Conservation (phyloP, 805 yeast species). For the Zygotorulaspora florentina region DNA sequence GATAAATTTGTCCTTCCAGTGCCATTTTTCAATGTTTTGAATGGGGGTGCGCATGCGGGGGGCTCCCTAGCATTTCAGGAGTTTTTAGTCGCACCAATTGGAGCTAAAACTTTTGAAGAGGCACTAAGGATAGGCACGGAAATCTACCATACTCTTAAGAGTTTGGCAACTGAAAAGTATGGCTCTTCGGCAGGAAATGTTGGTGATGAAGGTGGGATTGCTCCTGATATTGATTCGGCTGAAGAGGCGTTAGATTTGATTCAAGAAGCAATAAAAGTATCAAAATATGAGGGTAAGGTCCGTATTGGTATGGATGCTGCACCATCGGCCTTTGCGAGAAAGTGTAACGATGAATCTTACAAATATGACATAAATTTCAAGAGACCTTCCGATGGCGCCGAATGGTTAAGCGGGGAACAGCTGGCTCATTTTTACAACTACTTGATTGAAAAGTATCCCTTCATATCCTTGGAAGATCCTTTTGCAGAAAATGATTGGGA, state of each 20-base stretch:
- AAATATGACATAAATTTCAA: conserved; percentile 89
- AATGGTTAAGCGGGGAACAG: conserved; percentile 77
- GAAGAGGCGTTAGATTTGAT: conserved; percentile 89
- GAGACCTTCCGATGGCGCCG: conserved; percentile 80
- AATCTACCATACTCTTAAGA: conserved; percentile 87
- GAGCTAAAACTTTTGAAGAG: conserved; percentile 78
- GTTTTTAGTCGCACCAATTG: conserved; percentile 90
- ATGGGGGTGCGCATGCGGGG: conserved; percentile 98
- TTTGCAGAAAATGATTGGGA: conserved; percentile 97
- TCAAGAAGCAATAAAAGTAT: conserved; percentile 68
- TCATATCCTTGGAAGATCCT: conserved; percentile 91
- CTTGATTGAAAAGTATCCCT: conserved; percentile 78
- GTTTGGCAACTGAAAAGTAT: conserved; percentile 76
- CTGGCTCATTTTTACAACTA: conserved; percentile 68
- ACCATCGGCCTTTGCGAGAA: conserved; percentile 87
- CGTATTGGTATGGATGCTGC: conserved; percentile 87
- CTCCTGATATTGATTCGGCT: conserved; percentile 84
- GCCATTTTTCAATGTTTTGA: conserved; percentile 91
- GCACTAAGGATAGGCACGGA: conserved; percentile 89
- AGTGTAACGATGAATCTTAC: conserved; percentile 43
- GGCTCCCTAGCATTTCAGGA: conserved; percentile 95
- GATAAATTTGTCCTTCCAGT: conserved; percentile 86
- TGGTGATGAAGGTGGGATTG: conserved; percentile 99
- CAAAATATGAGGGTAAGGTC: conserved; percentile 84
- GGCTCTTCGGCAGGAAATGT: conserved; percentile 95